A percentile compares a stretch with the other conserved stretches of the same genome.
Conservation (phyloP, 2,329 filamentous ascomycete species). For the Onygena corvina region DNA sequence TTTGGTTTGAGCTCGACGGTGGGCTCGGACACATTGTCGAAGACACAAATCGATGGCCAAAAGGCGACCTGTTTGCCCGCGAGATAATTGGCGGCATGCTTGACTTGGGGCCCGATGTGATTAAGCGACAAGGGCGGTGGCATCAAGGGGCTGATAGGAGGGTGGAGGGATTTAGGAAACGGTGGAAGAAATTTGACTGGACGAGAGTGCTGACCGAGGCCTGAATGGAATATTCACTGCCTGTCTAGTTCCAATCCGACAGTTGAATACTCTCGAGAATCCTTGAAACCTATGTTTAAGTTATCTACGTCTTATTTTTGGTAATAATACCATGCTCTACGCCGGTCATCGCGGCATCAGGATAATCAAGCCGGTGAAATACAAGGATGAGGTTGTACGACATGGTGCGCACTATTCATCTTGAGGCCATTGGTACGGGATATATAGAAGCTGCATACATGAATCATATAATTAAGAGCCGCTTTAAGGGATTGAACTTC, state of each 20-base stretch:
- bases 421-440: not conserved
- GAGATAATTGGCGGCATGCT: conserved; percentile 90
- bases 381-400: not conserved
- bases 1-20: conserved; percentile 86
- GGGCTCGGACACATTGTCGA: conserved; percentile 89
- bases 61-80: conserved; percentile 80
- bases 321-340: not conserved
- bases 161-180: conserved; percentile 65
- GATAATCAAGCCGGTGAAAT: not conserved
- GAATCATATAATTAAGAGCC: not conserved
- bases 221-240: conserved; percentile 11
- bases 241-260: no score
- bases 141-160: conserved; percentile 52
- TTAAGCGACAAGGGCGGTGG: conserved; percentile 88
- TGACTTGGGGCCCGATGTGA: conserved; percentile 64
- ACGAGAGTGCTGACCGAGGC: conserved; percentile 49
- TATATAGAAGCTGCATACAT: not conserved
- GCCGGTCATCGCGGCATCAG: not conserved
- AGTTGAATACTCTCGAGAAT: no score
- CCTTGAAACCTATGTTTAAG: no score
- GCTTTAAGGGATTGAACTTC: not conserved
- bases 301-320: not conserved
- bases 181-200: conserved; percentile 93
- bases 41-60: conserved; percentile 72
- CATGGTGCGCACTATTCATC: not conserved